These are phyloP conservation scores for Neurospora sp. DNA, from an alignment of 495 filamentous ascomycete species.

Conservation along the genomic window DNA sequence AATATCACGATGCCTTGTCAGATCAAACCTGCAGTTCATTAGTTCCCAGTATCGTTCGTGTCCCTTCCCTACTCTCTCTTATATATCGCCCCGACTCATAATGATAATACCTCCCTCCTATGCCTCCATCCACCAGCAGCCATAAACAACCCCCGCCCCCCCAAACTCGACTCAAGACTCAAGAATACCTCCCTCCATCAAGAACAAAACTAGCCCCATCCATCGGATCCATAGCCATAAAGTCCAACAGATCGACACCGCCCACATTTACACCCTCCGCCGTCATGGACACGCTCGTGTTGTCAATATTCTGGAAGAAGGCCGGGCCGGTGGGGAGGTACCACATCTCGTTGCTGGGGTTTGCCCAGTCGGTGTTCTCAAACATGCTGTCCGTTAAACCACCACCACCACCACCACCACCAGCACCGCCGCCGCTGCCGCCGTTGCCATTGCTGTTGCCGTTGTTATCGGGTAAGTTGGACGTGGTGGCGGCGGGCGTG, in stretches of 20 bases:
- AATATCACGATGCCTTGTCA: background rate
- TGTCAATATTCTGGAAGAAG: constrained; percentile 45
- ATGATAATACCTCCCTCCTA: background rate
- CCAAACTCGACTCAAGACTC: background rate
- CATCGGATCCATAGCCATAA: constrained; percentile 44
- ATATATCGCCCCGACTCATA: background rate
- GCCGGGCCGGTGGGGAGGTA: constrained; percentile 45
- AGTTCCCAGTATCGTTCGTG: background rate
- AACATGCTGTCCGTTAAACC: constrained; percentile 19
- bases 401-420: background rate
- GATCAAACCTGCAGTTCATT: background rate
- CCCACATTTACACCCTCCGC: constrained; percentile 49
- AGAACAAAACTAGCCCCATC: constrained; percentile 21
- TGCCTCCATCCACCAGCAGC: background rate
- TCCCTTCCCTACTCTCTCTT: background rate
- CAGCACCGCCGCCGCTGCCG: background rate
- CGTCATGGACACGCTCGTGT: constrained; percentile 43
- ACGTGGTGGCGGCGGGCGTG: constrained; percentile 32
- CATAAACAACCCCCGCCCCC: background rate
- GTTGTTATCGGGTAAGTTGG: constrained; percentile 19
- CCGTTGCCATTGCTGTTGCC: constrained; percentile 12
- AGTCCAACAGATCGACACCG: constrained; percentile 46
- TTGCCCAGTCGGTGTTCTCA: constrained; percentile 34
- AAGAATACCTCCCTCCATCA: constrained; percentile 17
- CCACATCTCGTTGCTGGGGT: constrained; percentile 43